phyloP scores from a whole-genome alignment of 441 rosid species.

The Cnidoscolus chayamansa region DNA sequence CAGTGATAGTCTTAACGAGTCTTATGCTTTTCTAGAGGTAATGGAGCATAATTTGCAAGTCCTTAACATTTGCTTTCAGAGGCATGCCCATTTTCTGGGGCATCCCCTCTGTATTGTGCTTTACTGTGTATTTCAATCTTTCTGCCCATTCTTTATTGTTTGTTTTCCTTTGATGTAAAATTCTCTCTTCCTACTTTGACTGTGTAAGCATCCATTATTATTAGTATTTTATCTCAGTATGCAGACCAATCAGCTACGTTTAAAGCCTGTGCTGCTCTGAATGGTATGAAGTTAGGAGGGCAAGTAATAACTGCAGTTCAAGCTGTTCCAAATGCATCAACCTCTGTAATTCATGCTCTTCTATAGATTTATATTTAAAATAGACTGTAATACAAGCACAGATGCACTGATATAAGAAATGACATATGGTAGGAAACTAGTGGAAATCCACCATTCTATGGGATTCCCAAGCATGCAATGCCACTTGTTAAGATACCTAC shows the following conservation, averaged over 20 bases:
- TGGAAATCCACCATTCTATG: conserved; percentile 44
- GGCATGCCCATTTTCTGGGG: conserved; percentile 1
- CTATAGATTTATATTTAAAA: conserved; percentile 12
- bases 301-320: conserved; percentile 71
- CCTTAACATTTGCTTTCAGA: conserved; percentile 10
- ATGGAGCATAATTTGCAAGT: conserved; percentile 24
- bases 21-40: conserved; percentile 83
- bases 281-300: conserved; percentile 94
- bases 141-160: neutral
- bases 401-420: conserved; percentile 30
- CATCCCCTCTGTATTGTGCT: neutral
- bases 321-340: conserved; percentile 45
- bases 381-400: conserved; percentile 9
- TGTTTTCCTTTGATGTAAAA: conserved; percentile 6
- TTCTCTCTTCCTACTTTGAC: conserved; percentile 17
- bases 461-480: conserved; percentile 68
- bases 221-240: conserved; percentile 48
- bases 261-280: conserved; percentile 86
- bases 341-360: conserved; percentile 41
- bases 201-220: conserved; percentile 14
- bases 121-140: neutral
- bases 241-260: conserved; percentile 61
- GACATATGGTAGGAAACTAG: conserved; percentile 41
- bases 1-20: conserved; percentile 33
- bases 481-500: conserved; percentile 81